These are phyloP conservation scores for Rhodamnia rubescens DNA, from an alignment of 345 rosid species.

Conservation along the genomic window DNA sequence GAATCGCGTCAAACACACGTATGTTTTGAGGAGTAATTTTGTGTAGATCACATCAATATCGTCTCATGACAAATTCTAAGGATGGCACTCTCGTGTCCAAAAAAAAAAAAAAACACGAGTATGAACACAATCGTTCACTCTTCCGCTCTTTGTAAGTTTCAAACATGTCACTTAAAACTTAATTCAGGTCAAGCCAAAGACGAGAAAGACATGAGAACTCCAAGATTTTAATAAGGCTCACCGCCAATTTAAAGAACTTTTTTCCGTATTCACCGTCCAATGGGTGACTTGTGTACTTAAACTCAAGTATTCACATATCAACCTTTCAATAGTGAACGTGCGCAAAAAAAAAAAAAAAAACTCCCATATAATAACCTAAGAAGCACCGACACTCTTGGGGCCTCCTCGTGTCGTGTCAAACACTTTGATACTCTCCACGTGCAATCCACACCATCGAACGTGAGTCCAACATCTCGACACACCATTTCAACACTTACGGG, in stretches of 20 bases:
- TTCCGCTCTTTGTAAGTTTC: neutral
- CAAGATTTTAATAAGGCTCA: neutral
- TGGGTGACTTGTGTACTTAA: neutral
- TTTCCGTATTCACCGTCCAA: neutral
- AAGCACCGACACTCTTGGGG: too few relatives aligned
- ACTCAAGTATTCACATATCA: neutral
- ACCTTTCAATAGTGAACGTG: neutral
- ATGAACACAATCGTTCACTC: neutral
- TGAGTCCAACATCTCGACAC: too few relatives aligned
- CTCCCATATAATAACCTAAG: neutral
- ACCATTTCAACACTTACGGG: too few relatives aligned
- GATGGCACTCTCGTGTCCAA: too few relatives aligned
- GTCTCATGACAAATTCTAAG: too few relatives aligned
- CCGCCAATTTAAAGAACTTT: neutral
- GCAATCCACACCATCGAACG: too few relatives aligned
- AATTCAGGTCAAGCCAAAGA: neutral
- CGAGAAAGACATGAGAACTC: neutral
- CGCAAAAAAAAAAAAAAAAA: neutral
- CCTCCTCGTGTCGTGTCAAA: too few relatives aligned
- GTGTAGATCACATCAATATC: too few relatives aligned
- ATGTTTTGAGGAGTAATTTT: too few relatives aligned
- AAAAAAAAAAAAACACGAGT: neutral
- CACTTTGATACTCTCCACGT: too few relatives aligned
- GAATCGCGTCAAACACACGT: too few relatives aligned
- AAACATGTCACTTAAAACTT: neutral